Percentiles rank a stretch among this genome's conserved stretches.
Conservation (phyloP, 2,329 filamentous ascomycete species). For the Fusarium sp. region DNA sequence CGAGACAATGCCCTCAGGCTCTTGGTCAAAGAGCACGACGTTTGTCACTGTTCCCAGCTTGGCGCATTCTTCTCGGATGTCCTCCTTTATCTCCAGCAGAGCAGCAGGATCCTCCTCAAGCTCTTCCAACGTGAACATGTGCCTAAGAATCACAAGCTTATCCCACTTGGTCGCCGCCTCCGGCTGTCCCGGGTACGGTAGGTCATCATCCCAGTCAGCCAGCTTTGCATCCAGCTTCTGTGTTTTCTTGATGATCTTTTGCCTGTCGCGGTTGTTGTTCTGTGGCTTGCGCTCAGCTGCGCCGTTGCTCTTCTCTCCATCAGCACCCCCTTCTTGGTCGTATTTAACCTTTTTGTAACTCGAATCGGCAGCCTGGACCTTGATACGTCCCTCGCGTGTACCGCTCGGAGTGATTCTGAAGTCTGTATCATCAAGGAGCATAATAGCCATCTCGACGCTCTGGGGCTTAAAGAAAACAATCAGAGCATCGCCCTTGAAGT, state of each 20-base stretch:
- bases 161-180: conserved; percentile 71
- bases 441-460: conserved; percentile 87
- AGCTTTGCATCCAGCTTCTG: conserved; percentile 93
- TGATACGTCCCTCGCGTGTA: conserved; percentile 74
- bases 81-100: conserved; percentile 91
- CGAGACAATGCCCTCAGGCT: conserved; percentile 84
- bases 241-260: conserved; percentile 91
- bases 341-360: conserved; percentile 93
- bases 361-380: conserved; percentile 85
- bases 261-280: conserved; percentile 76
- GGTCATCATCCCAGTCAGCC: conserved; percentile 95
- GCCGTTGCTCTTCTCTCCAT: conserved; percentile 39
- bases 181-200: conserved; percentile 63
- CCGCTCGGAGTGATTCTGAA: conserved; percentile 74
- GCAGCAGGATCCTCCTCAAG: conserved; percentile 86
- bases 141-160: conserved; percentile 86
- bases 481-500: conserved; percentile 93
- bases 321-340: conserved; percentile 55
- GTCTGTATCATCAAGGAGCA: conserved; percentile 83
- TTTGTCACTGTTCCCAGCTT: conserved; percentile 92
- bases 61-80: conserved; percentile 89
- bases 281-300: conserved; percentile 58
- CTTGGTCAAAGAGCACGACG: conserved; percentile 89
- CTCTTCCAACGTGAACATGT: conserved; percentile 92
- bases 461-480: conserved; percentile 96